These are phyloP conservation scores for Diophrys appendiculata DNA, from an alignment of 73 alveolate genomes.

Conservation along the genomic window DNA sequence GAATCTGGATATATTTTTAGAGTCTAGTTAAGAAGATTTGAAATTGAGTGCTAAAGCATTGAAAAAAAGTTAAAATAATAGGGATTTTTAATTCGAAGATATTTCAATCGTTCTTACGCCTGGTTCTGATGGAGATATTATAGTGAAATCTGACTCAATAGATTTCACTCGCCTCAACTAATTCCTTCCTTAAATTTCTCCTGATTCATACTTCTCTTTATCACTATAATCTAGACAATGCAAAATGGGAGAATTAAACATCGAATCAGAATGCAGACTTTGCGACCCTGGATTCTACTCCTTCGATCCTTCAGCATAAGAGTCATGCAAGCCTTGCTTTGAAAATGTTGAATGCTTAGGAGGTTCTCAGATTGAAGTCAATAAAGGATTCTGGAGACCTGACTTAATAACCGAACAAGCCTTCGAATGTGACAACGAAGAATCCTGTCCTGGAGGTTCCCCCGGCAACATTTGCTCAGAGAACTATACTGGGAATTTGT, in stretches of 20 bases:
- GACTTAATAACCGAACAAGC: neutral
- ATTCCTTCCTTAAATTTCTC: no score
- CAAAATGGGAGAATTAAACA: neutral
- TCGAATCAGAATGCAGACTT: neutral
- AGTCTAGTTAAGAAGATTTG: no score
- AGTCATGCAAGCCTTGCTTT: constrained; percentile 27
- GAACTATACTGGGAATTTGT: neutral
- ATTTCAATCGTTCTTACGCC: no score
- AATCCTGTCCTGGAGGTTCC: neutral
- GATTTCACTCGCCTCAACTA: no score
- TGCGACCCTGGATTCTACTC: neutral
- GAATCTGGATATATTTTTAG: no score
- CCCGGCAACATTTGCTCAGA: neutral
- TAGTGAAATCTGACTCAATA: no score
- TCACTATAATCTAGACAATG: neutral
- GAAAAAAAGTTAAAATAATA: no score
- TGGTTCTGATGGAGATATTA: no score
- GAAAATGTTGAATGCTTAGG: constrained; percentile 34
- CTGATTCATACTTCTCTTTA: no score
- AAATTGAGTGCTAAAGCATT: no score
- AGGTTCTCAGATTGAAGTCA: constrained; percentile 22
- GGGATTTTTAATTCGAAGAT: no score
- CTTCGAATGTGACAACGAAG: neutral
- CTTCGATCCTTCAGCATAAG: neutral
- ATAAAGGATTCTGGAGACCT: constrained; percentile 49